These are phyloP conservation scores for Linum tenue DNA, from an alignment of 345 rosid species.

Conservation along the genomic window DNA sequence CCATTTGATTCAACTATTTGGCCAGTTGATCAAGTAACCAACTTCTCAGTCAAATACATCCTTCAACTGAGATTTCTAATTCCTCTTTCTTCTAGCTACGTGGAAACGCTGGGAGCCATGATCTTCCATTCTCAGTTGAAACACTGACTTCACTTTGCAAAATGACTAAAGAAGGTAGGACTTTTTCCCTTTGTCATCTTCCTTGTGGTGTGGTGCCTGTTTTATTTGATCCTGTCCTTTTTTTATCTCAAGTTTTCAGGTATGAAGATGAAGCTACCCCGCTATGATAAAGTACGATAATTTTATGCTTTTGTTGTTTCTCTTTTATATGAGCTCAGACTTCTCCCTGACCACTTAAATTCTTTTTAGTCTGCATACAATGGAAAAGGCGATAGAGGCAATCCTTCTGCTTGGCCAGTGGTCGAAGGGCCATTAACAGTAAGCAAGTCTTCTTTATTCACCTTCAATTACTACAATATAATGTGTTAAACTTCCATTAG, in stretches of 20 bases:
- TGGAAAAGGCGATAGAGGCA: conserved; percentile 90
- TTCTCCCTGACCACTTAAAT: conserved; percentile 7
- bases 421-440: conserved; percentile 83
- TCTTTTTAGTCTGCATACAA: conserved; percentile 70
- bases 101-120: conserved; percentile 98
- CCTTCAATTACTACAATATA: background rate
- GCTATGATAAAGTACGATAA: conserved; percentile 70
- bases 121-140: conserved; percentile 74
- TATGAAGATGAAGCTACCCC: conserved; percentile 82
- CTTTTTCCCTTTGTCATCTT: conserved; percentile 13
- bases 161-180: conserved; percentile 67
- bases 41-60: background rate
- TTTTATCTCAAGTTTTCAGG: conserved; percentile 39
- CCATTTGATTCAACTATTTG: background rate
- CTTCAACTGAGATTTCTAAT: background rate
- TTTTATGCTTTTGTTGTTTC: conserved; percentile 4
- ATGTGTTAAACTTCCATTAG: background rate
- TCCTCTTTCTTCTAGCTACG: conserved; percentile 41
- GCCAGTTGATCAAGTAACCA: background rate
- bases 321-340: background rate
- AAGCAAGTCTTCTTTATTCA: conserved; percentile 14
- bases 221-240: conserved; percentile 7
- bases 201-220: conserved; percentile 2
- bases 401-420: conserved; percentile 78
- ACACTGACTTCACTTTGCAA: conserved; percentile 45